Percentiles rank a stretch among this genome's conserved stretches.
phyloP scores from a whole-genome alignment of 257 asterid genomes.

The Parsonsia alboflavescens region DNA sequence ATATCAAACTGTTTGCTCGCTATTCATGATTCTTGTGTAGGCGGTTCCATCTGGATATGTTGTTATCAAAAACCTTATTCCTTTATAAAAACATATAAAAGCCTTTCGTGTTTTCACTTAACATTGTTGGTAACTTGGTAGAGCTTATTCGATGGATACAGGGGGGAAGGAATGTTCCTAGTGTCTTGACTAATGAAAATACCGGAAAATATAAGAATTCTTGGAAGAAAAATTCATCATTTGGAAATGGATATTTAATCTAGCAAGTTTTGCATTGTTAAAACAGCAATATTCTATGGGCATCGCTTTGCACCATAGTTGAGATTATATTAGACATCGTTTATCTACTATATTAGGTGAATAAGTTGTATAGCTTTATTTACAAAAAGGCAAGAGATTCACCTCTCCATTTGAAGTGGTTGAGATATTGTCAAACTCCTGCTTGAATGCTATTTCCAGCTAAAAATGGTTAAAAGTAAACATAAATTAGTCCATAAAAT shows the following conservation, averaged over 20 bases:
- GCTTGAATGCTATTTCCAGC: slow-evolving; percentile 86
- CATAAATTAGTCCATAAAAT: slow-evolving; percentile 21
- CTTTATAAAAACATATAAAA: background rate
- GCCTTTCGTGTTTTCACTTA: background rate
- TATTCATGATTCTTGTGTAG: background rate
- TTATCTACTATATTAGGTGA: background rate
- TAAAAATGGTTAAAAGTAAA: slow-evolving; percentile 26
- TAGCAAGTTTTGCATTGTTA: background rate
- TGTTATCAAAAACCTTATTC: background rate
- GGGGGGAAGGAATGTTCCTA: background rate
- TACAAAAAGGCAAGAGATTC: slow-evolving; percentile 11
- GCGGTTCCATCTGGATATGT: background rate
- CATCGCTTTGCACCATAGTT: background rate
- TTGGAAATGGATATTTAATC: background rate
- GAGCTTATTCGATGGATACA: background rate
- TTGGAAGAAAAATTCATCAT: background rate
- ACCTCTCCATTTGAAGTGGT: slow-evolving; percentile 76
- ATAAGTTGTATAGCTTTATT: background rate
- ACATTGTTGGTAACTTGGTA: background rate
- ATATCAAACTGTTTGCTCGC: background rate
- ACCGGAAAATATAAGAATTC: background rate
- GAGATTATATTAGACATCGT: background rate
- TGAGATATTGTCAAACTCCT: slow-evolving; percentile 58
- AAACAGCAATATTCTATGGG: background rate
- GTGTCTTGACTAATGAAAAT: background rate